Evolutionary conservation across 352 stramenopile species (phyloP).

Genomic region (Pelagophyceae sp.): DNA sequence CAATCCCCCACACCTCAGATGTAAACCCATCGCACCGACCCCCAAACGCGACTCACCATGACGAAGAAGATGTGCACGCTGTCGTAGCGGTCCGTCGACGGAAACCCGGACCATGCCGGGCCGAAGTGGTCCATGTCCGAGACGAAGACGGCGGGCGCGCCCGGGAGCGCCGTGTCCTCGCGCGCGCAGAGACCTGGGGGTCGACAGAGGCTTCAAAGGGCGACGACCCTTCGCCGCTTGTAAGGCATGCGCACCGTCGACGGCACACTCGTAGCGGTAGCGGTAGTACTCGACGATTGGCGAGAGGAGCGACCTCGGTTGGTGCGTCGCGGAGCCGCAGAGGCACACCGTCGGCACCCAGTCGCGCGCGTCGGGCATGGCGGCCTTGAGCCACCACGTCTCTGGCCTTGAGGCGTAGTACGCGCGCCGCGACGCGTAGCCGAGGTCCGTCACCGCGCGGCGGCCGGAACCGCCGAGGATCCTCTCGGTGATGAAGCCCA

Average conservation of each 20-base stretch:
- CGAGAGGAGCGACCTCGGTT: not conserved
- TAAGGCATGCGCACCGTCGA: too few species aligned
- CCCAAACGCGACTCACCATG: not conserved
- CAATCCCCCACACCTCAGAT: too few species aligned
- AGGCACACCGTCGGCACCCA: slow-evolving; percentile 10
- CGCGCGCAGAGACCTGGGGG: not conserved
- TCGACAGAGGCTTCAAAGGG: too few species aligned
- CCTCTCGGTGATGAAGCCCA: not conserved
- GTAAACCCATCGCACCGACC: not conserved
- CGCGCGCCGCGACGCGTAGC: not conserved
- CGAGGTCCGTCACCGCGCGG: not conserved
- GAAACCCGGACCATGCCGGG: slow-evolving; percentile 4
- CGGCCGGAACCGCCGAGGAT: not conserved
- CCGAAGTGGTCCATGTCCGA: slow-evolving; percentile 13
- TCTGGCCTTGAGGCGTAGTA: not conserved
- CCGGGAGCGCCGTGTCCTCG: not conserved
- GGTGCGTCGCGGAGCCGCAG: not conserved
- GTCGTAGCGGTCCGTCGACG: slow-evolving; percentile 11
- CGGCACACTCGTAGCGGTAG: not conserved
- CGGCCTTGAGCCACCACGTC: not conserved
- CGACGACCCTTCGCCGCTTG: too few species aligned
- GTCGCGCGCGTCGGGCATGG: not conserved
- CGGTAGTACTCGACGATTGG: slow-evolving; percentile 10
- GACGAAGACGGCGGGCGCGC: slow-evolving; percentile 1
- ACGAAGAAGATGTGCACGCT: slow-evolving; percentile 1